Base-by-base conservation (phyloP, 2,329 filamentous ascomycete species). In the Calonectria pseudoturangicola region DNA sequence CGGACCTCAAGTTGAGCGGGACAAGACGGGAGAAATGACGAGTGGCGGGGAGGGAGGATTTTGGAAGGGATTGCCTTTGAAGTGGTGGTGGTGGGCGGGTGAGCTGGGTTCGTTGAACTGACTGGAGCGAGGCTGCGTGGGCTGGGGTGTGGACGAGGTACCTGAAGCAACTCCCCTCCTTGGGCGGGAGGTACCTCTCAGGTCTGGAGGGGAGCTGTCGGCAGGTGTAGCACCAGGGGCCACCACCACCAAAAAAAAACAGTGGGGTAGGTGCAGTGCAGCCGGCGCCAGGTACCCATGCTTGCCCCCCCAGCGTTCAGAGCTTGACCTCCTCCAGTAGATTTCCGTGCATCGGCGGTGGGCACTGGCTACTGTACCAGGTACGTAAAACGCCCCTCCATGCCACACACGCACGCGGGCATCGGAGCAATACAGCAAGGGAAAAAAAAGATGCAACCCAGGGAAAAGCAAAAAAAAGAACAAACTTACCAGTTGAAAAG, bases 41-140 rank as follows among this genome's bases (percentile, higher is more conserved):
- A 73, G 71, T 71, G 69, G 65, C 60, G 71, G 73, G 70, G 70
- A 66, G 64, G 48, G 70, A 73, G 79, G 80, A 81, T 81, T 80
- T 80, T 79, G 81, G 77, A 77, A 80, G 77, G 77, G 67, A 54
- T 51, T 74, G 62, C 56, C 65, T 73, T 60, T 60, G 54, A 60
- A 56, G 64, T 54, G 39, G 58, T 76, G 69, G 72, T 77, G 71
- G 71, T 70, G 75, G 78, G 76, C 45, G 73, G 76, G 78, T 78
- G 77, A 77, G 75, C 76, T 77, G 76, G 76, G 74, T 79, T 79
- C 71, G 75, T 77, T 80, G 79, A 68, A 78, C 75, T 75, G 77
- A 78, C 75, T 75, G 77, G 67, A 48, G 77, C 73, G 76, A 80
- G 75, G 76, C 75, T 77, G 77, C 77, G 68, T 45, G 70, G 66